These are phyloP conservation scores for Russula earlei DNA, from an alignment of 768 basidiomycete species.

Conservation along the genomic window DNA sequence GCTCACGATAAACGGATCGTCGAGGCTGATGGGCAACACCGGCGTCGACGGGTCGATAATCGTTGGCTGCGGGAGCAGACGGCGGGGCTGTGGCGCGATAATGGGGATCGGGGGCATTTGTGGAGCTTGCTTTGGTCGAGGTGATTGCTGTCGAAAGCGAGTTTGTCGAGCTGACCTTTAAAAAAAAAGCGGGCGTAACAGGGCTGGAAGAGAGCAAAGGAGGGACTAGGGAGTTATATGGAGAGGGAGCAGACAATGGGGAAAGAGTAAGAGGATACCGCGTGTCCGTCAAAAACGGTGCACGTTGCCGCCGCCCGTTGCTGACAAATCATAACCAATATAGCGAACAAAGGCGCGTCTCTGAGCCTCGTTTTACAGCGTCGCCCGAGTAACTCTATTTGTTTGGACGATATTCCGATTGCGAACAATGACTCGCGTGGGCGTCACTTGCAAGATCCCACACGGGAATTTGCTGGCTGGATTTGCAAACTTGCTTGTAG, in stretches of 20 bases:
- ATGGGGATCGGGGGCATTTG: conserved; percentile 19
- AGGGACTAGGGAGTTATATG: conserved; percentile 16
- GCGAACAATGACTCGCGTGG: conserved; percentile 10
- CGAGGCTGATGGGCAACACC: conserved; percentile 9
- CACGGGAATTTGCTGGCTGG: not conserved
- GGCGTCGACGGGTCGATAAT: conserved; percentile 12
- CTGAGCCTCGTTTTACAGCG: conserved; percentile 19
- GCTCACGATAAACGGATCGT: conserved; percentile 21
- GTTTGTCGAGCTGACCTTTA: not conserved
- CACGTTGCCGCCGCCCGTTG: conserved; percentile 17
- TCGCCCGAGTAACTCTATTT: conserved; percentile 15
- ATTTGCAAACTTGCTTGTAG: not conserved
- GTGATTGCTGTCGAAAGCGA: not conserved
- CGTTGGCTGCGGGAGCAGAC: conserved; percentile 9
- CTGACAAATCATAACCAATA: conserved; percentile 17
- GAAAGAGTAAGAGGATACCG: conserved; percentile 10
- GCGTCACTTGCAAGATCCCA: not conserved
- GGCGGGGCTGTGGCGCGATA: conserved; percentile 19
- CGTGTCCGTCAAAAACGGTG: conserved; percentile 17
- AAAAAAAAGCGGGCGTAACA: not conserved
- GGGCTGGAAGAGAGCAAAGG: conserved; percentile 8
- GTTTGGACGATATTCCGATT: not conserved
- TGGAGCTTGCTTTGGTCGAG: not conserved
- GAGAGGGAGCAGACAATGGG: conserved; percentile 13
- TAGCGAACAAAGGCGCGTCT: conserved; percentile 15